Evolutionary conservation across 148 eudicot genomes (phyloP).

Genomic region (Talinum fruticosum): DNA sequence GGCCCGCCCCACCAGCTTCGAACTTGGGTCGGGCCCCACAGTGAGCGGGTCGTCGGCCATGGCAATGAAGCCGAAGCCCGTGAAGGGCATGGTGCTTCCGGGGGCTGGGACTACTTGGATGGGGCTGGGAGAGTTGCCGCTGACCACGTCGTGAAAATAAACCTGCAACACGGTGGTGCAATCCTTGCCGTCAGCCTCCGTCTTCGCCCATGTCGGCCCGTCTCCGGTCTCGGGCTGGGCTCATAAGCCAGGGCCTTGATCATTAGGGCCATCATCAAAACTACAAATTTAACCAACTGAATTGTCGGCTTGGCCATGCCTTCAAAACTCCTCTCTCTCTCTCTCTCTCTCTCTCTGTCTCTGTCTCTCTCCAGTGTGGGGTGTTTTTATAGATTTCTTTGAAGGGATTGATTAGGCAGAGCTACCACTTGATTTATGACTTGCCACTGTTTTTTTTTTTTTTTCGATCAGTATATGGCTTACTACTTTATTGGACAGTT

Average conservation of each 20-base stretch:
- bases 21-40: constrained; percentile 26
- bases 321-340: background rate
- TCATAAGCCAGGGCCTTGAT: background rate
- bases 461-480: too few species aligned
- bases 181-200: background rate
- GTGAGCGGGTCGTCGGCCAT: constrained; percentile 43
- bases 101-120: constrained; percentile 28
- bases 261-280: background rate
- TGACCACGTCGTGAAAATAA: constrained; percentile 43
- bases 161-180: constrained; percentile 33
- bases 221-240: background rate
- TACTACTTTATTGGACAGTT: too few species aligned
- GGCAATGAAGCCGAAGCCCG: constrained; percentile 32
- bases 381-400: too few species aligned
- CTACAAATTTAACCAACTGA: background rate
- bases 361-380: background rate
- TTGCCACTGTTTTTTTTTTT: too few species aligned
- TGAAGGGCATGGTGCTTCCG: constrained; percentile 12
- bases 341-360: background rate
- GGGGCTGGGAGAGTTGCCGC: constrained; percentile 30
- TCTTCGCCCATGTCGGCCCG: constrained; percentile 4
- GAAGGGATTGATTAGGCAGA: too few species aligned
- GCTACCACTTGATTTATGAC: too few species aligned
- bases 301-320: constrained; percentile 8
- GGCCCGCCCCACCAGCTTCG: constrained; percentile 45